Conservation (phyloP, 768 basidiomycete species). For the Auriculariales sp. region DNA sequence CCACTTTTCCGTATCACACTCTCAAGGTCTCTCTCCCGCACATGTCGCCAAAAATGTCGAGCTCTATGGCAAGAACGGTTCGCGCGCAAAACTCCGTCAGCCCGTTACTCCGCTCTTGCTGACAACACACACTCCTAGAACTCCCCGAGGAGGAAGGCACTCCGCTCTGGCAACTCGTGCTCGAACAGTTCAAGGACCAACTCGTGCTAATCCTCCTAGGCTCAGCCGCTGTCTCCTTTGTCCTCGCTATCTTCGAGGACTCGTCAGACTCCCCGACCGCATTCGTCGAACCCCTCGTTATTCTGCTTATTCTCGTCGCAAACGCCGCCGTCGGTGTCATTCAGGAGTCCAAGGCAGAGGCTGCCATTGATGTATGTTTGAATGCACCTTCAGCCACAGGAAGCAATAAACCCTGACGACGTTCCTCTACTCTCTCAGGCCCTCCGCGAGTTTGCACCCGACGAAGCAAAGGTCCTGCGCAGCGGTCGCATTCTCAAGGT, state of each 20-base stretch:
- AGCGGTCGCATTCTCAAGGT: slow-evolving; percentile 53
- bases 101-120: slow-evolving; percentile 1
- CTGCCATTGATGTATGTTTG: slow-evolving; percentile 82
- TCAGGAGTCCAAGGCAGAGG: slow-evolving; percentile 92
- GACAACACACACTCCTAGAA: slow-evolving; percentile 32
- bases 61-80: slow-evolving; percentile 79
- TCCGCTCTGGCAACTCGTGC: slow-evolving; percentile 82
- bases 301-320: slow-evolving; percentile 87
- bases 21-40: slow-evolving; percentile 45
- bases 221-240: slow-evolving; percentile 86
- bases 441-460: slow-evolving; percentile 91
- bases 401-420: slow-evolving; percentile 1
- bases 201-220: slow-evolving; percentile 92
- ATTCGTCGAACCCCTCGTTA: slow-evolving; percentile 91
- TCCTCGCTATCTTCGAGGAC: slow-evolving; percentile 80
- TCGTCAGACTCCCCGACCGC: slow-evolving; percentile 48
- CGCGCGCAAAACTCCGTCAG: slow-evolving; percentile 8
- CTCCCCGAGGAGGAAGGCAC: slow-evolving; percentile 87
- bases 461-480: slow-evolving; percentile 84
- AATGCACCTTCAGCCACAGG: neutral
- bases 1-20: slow-evolving; percentile 53
- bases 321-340: slow-evolving; percentile 97
- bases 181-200: slow-evolving; percentile 99
- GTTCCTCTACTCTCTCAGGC: slow-evolving; percentile 60
- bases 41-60: slow-evolving; percentile 62